These are phyloP conservation scores for Serpula lacrymans DNA, from an alignment of 768 basidiomycete genomes.

Conservation along the genomic window DNA sequence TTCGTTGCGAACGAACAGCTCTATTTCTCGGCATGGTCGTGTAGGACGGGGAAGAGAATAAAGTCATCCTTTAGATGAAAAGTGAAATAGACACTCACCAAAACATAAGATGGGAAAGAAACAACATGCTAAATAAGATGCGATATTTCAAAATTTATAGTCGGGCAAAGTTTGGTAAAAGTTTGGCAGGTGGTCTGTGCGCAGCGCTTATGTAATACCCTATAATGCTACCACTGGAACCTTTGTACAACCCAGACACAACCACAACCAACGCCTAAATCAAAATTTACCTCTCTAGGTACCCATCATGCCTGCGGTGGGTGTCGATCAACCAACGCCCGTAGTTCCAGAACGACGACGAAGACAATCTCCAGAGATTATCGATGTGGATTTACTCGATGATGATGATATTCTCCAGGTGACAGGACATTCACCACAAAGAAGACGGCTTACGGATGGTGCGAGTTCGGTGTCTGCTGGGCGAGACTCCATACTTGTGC, in stretches of 20 bases:
- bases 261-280: slow-evolving; percentile 8
- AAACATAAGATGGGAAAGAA: not conserved
- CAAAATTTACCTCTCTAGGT: not conserved
- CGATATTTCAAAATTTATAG: slow-evolving; percentile 24
- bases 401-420: slow-evolving; percentile 28
- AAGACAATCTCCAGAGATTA: slow-evolving; percentile 29
- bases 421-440: slow-evolving; percentile 20
- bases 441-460: slow-evolving; percentile 22
- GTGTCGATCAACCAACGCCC: slow-evolving; percentile 5
- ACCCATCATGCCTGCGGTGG: slow-evolving; percentile 18
- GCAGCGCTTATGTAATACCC: slow-evolving; percentile 19
- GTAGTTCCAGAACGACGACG: slow-evolving; percentile 11
- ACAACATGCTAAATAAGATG: not conserved
- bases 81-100: slow-evolving; percentile 2
- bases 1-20: slow-evolving; percentile 78
- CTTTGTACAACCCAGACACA: slow-evolving; percentile 11
- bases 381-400: slow-evolving; percentile 44
- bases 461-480: slow-evolving; percentile 14
- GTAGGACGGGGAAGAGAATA: slow-evolving; percentile 91
- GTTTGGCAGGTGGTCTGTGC: slow-evolving; percentile 31
- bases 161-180: slow-evolving; percentile 17
- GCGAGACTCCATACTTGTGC: slow-evolving; percentile 29
- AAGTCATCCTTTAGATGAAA: slow-evolving; percentile 51
- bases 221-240: slow-evolving; percentile 7
- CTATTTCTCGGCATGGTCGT: slow-evolving; percentile 86